Percentiles rank a stretch among this genome's conserved stretches.
phyloP scores from a whole-genome alignment of 345 rosid genomes.

The Stellera chamaejasme region DNA sequence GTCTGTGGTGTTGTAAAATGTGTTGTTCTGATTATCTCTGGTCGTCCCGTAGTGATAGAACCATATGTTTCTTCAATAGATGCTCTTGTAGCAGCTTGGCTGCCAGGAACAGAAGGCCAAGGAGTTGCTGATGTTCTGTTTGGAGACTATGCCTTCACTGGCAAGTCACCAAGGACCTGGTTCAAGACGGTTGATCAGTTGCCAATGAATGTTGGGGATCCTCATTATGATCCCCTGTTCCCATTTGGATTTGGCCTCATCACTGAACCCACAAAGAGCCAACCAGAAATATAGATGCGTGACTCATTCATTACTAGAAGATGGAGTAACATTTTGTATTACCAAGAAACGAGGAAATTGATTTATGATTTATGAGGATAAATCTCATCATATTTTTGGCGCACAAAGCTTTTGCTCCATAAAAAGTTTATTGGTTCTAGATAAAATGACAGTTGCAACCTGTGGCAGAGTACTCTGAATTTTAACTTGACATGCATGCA shows the following conservation, averaged over 20 bases:
- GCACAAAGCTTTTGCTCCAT: too few species aligned
- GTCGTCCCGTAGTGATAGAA: constrained; percentile 40
- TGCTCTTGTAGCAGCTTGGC: constrained; percentile 49
- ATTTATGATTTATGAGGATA: too few species aligned
- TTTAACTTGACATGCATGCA: too few species aligned
- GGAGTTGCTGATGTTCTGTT: constrained; percentile 42
- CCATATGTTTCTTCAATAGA: constrained; percentile 24
- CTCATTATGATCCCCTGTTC: constrained; percentile 48
- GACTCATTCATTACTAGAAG: background rate
- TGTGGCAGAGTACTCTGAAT: too few species aligned
- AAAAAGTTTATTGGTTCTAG: too few species aligned
- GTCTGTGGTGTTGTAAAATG: constrained; percentile 38
- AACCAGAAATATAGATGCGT: background rate
- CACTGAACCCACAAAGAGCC: constrained; percentile 10
- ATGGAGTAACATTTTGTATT: background rate
- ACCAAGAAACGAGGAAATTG: background rate
- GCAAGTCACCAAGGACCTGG: constrained; percentile 56
- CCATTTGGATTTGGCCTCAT: constrained; percentile 57
- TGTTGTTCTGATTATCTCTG: constrained; percentile 32
- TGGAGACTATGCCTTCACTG: constrained; percentile 43
- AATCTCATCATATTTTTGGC: too few species aligned
- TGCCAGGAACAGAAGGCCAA: constrained; percentile 48
- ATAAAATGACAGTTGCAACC: too few species aligned
- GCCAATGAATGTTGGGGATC: constrained; percentile 65
- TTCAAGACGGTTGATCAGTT: constrained; percentile 61